Evolutionary conservation across 2,329 filamentous ascomycete genomes (phyloP), one percentile per base, ranked within the genome.

Genomic region (Fusarium caatingaense): DNA sequence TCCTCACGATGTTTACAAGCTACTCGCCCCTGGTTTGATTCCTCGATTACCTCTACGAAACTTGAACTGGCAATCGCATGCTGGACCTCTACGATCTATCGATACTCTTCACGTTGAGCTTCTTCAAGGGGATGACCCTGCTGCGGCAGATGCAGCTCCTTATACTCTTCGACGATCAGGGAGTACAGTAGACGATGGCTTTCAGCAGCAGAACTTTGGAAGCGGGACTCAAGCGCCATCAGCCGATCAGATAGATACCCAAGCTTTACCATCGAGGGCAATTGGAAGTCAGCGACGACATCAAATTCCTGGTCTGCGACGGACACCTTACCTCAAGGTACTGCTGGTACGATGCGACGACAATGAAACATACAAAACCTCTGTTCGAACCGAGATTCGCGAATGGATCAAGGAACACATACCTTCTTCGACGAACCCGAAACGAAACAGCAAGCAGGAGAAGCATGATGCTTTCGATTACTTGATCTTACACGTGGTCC

Each of bases 401-500:
- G 94, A 98, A 71, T 99, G 96, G 96, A 88, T 98, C 74, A 97
- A 96, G 79, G 84, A 87, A 9, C 87, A 97, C 68, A 89, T 91
- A 0, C 86, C 89, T 0, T 83, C 87, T 0, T 84, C 88, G 3
- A 83, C 81, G 62, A 86, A 84, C 55, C 88, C 89, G 56, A 81
- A 83, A 75, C 80, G 83, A 30, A 78, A 82, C 21, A 93, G 85
- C 75, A 90, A 88, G 21, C 91, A 94, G 76, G 95, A 98, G 76
- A 96, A 97, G 67, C 96, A 99, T 76, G 95, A 99, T 82, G 95
- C 96, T 1, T 97, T 92, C 73, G 96, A 99, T 80, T 98, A 94
- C 92, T 84, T 99, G 70, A 93, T 99, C 57, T 78, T 99, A 23
- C 96, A 99, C 78, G 93, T 99, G 27, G 92, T 98, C 15, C 85